phyloP scores from a whole-genome alignment of 148 eudicot species.

The Silene conica region DNA sequence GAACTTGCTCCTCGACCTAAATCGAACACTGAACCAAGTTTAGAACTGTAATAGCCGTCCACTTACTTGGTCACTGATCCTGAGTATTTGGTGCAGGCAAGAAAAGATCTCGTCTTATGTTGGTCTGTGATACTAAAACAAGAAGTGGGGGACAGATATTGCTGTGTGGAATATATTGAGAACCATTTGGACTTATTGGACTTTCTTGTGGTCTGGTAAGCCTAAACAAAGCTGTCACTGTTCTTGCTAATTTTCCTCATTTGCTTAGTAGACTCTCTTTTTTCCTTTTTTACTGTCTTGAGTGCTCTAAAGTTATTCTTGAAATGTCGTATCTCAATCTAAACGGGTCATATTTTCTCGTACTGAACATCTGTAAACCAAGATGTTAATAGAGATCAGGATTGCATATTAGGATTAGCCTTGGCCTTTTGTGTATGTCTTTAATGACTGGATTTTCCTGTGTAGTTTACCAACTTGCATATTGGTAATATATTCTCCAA shows the following conservation, averaged over 20 bases:
- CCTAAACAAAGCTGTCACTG: conserved; percentile 13
- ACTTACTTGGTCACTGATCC: conserved; percentile 10
- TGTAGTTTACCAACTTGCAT: not conserved
- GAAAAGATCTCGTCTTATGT: conserved; percentile 86
- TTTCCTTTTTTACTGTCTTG: not conserved
- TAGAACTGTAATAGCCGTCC: not conserved
- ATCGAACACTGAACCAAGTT: not conserved
- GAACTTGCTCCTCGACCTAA: no score
- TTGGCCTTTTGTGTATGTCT: not conserved
- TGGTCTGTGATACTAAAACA: conserved; percentile 88
- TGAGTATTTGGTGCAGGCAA: conserved; percentile 49
- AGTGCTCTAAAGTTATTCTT: not conserved
- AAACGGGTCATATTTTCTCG: not conserved
- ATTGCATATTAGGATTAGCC: not conserved
- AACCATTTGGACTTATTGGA: conserved; percentile 81
- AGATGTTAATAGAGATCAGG: not conserved
- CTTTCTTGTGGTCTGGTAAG: conserved; percentile 85
- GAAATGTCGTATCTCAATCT: not conserved
- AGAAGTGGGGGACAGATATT: conserved; percentile 56
- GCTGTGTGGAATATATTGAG: conserved; percentile 80
- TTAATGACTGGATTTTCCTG: not conserved
- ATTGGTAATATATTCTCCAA: not conserved
- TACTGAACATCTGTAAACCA: not conserved
- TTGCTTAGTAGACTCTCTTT: not conserved
- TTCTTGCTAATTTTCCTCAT: not conserved